Conservation (phyloP, 164 flowering plant genomes). For the Macadamia tetraphylla region DNA sequence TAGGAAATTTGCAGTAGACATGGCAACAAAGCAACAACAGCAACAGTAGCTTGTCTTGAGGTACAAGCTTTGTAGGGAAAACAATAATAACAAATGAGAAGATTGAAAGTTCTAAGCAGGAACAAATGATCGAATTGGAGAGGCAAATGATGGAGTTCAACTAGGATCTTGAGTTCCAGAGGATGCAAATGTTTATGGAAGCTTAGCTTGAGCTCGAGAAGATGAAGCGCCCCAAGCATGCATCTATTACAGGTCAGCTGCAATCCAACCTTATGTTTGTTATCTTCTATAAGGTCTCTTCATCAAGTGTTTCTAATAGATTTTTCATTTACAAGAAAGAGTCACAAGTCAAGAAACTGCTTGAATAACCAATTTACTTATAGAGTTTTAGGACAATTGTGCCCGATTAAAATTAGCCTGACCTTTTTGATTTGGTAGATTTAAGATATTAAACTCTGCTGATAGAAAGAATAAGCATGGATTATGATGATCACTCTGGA, state of each 20-base stretch:
- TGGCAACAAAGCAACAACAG: constrained; percentile 31
- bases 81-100: constrained; percentile 28
- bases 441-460: too few species aligned
- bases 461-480: not conserved
- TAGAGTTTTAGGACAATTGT: too few species aligned
- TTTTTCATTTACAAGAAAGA: too few species aligned
- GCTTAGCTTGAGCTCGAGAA: constrained; percentile 49
- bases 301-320: too few species aligned
- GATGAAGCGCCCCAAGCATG: constrained; percentile 31
- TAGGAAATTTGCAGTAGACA: constrained; percentile 76
- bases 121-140: constrained; percentile 54
- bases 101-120: constrained; percentile 44
- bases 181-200: constrained; percentile 54
- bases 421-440: too few species aligned
- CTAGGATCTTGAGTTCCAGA: constrained; percentile 51
- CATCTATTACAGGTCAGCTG: not conserved
- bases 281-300: not conserved
- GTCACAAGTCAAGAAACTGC: too few species aligned
- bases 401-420: too few species aligned
- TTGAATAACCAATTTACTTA: too few species aligned
- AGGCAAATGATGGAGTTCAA: constrained; percentile 53
- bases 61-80: constrained; percentile 10
- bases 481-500: too few species aligned
- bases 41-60: constrained; percentile 26
- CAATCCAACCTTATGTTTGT: not conserved